These are phyloP conservation scores for Colletotrichum echinochloae DNA, from an alignment of 2,329 filamentous ascomycete species.

Conservation along the genomic window DNA sequence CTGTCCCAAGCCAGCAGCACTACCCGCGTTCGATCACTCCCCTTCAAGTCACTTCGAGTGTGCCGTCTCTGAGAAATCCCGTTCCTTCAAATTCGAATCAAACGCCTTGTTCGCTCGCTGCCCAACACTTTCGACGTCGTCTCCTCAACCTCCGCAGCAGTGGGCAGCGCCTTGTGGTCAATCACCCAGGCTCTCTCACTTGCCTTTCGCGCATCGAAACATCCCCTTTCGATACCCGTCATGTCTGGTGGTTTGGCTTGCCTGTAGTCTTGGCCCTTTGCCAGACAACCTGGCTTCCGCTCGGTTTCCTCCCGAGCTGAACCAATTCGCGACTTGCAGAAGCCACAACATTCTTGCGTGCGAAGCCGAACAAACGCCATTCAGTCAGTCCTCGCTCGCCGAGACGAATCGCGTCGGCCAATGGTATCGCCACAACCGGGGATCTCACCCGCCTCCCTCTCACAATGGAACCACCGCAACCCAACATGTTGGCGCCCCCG, in stretches of 20 bases:
- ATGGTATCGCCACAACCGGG: slow-evolving; percentile 52
- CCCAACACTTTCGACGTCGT: slow-evolving; percentile 12
- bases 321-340: slow-evolving; percentile 24
- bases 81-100: not conserved
- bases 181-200: slow-evolving; percentile 23
- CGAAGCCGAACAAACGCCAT: slow-evolving; percentile 23
- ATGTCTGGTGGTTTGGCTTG: slow-evolving; percentile 59
- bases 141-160: slow-evolving; percentile 5
- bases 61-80: not conserved
- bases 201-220: slow-evolving; percentile 19
- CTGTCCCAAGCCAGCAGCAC: slow-evolving; percentile 5
- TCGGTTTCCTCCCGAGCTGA: slow-evolving; percentile 26
- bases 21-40: slow-evolving; percentile 10
- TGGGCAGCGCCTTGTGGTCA: slow-evolving; percentile 9
- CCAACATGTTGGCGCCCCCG: slow-evolving; percentile 62
- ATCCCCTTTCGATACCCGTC: slow-evolving; percentile 46
- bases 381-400: slow-evolving; percentile 30
- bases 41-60: slow-evolving; percentile 7
- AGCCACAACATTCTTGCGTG: slow-evolving; percentile 12
- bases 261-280: slow-evolving; percentile 62
- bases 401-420: slow-evolving; percentile 32
- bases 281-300: slow-evolving; percentile 51
- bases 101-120: slow-evolving; percentile 9
- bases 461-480: slow-evolving; percentile 59
- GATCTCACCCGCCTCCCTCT: slow-evolving; percentile 44